phyloP scores from a whole-genome alignment of 805 yeast species.

The Phaffomyces thermotolerans region DNA sequence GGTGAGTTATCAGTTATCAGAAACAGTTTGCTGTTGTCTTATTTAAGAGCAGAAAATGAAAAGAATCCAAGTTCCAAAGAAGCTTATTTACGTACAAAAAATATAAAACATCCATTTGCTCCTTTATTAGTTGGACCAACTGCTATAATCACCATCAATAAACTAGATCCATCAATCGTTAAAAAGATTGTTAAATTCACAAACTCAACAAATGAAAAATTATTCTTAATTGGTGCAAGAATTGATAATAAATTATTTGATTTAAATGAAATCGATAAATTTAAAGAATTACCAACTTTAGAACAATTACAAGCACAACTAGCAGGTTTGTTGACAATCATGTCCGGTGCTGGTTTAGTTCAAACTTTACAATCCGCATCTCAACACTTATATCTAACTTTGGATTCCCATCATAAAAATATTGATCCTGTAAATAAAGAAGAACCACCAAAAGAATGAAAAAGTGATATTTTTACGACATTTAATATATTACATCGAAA shows the following conservation, averaged over 20 bases:
- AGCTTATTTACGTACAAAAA: slow-evolving; percentile 36
- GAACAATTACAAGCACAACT: slow-evolving; percentile 73
- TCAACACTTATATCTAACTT: slow-evolving; percentile 61
- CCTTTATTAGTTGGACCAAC: slow-evolving; percentile 80
- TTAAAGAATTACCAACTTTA: slow-evolving; percentile 68
- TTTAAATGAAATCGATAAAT: slow-evolving; percentile 44
- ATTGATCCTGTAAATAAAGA: slow-evolving; percentile 21
- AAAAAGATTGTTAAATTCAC: slow-evolving; percentile 53
- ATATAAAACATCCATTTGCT: slow-evolving; percentile 56
- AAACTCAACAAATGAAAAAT: slow-evolving; percentile 58
- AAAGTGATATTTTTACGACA: too few relatives aligned
- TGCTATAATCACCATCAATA: slow-evolving; percentile 63
- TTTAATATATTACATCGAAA: too few relatives aligned
- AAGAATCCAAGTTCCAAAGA: slow-evolving; percentile 66
- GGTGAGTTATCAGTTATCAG: slow-evolving; percentile 65
- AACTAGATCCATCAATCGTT: slow-evolving; percentile 64
- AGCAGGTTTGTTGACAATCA: slow-evolving; percentile 71
- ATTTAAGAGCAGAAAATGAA: slow-evolving; percentile 60
- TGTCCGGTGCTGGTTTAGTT: slow-evolving; percentile 87
- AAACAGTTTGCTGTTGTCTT: slow-evolving; percentile 64
- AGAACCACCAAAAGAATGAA: neutral
- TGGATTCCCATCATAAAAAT: slow-evolving; percentile 55
- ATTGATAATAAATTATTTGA: slow-evolving; percentile 56
- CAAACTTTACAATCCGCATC: slow-evolving; percentile 70
- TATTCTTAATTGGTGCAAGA: slow-evolving; percentile 81